Percentiles rank a stretch among this genome's conserved stretches.
Conservation (phyloP, 139 green algal species). For the Tetradesmus lagerheimii region DNA sequence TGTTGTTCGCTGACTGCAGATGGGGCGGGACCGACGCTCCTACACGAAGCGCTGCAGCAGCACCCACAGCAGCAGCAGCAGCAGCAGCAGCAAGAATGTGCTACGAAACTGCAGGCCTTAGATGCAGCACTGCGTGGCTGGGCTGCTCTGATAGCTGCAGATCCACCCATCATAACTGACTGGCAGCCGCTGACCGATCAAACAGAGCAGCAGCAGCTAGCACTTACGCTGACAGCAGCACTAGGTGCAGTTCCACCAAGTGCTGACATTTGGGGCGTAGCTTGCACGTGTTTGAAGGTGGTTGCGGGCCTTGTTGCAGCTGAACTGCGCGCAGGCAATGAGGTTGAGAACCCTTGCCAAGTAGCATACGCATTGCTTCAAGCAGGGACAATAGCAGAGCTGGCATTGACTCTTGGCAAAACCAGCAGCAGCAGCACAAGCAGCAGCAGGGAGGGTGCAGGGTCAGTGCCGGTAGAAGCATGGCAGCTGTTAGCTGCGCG, state of each 20-base stretch:
- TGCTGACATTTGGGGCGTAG: too few species aligned
- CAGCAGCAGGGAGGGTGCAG: neutral
- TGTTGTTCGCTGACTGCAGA: too few species aligned
- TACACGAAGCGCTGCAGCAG: too few species aligned
- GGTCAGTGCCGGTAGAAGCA: neutral
- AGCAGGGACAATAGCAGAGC: neutral
- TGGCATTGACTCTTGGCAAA: neutral
- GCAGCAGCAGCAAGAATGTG: neutral
- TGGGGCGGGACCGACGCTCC: neutral
- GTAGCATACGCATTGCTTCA: neutral
- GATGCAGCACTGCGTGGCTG: neutral
- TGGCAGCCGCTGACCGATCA: too few species aligned
- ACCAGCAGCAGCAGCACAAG: slow-evolving; percentile 25
- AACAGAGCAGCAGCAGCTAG: neutral
- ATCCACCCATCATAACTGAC: neutral
- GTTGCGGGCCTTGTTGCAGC: too few species aligned
- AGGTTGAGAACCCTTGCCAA: too few species aligned
- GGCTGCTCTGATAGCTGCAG: neutral
- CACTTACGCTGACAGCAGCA: neutral
- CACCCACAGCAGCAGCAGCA: neutral
- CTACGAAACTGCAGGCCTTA: neutral
- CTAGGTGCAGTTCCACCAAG: too few species aligned
- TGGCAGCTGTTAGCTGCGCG: neutral
- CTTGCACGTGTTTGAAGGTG: neutral
- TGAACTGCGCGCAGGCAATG: too few species aligned